phyloP scores from a whole-genome alignment of 768 basidiomycete species.

The Rhodotorula sphaerocarpa region DNA sequence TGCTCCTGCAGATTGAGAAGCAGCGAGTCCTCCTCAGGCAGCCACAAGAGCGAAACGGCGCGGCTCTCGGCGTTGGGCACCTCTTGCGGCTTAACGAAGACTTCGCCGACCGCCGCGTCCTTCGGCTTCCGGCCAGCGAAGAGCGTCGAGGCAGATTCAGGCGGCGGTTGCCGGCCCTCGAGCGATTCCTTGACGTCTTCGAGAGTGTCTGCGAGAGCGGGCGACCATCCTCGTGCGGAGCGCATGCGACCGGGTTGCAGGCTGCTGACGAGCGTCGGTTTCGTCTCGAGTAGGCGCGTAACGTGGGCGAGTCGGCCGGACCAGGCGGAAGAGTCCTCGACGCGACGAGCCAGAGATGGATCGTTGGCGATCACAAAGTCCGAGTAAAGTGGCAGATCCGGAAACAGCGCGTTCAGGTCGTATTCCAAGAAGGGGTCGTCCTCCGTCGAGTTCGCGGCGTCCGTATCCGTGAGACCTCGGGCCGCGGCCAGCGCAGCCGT shows the following conservation, averaged over 20 bases:
- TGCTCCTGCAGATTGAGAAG: conserved; percentile 64
- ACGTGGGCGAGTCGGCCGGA: conserved; percentile 67
- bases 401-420: conserved; percentile 61
- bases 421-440: conserved; percentile 17
- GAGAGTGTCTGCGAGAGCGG: conserved; percentile 15
- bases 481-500: conserved; percentile 12
- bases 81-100: conserved; percentile 28
- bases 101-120: conserved; percentile 29
- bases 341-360: conserved; percentile 51
- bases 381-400: conserved; percentile 58
- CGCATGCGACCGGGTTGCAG: conserved; percentile 72
- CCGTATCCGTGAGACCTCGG: conserved; percentile 3
- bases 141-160: conserved; percentile 28
- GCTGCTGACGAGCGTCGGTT: conserved; percentile 75
- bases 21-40: conserved; percentile 57
- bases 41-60: conserved; percentile 53
- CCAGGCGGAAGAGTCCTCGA: conserved; percentile 60
- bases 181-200: conserved; percentile 34
- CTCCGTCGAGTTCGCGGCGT: neutral
- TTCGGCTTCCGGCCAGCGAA: conserved; percentile 39
- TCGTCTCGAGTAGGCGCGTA: conserved; percentile 67
- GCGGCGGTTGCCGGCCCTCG: conserved; percentile 26
- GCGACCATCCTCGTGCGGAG: conserved; percentile 51
- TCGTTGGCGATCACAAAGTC: conserved; percentile 28
- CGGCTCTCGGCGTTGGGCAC: conserved; percentile 43